These are phyloP conservation scores for Aechmea fasciata DNA, from an alignment of 176 grass and related monocot genomes.

Conservation along the genomic window DNA sequence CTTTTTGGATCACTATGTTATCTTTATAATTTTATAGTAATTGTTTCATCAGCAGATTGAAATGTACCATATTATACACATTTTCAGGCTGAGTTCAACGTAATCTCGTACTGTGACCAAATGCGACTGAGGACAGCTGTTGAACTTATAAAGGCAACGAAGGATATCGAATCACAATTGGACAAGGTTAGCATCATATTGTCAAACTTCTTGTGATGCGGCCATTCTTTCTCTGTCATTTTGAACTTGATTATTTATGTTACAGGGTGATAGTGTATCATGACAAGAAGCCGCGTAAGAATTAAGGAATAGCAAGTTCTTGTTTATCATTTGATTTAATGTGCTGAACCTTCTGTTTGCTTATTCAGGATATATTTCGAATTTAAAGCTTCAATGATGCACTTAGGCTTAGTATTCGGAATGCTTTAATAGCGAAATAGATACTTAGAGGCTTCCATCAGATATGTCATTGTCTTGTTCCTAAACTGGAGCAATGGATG, in stretches of 20 bases:
- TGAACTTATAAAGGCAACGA: slow-evolving; percentile 77
- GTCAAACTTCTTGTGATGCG: slow-evolving; percentile 6
- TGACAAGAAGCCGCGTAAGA: no score
- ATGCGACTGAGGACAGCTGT: slow-evolving; percentile 92
- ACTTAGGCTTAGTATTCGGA: not conserved
- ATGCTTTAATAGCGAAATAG: not conserved
- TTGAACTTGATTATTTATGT: not conserved
- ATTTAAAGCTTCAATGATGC: not conserved
- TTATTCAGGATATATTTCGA: not conserved
- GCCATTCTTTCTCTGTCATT: not conserved
- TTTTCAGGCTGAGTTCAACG: slow-evolving; percentile 84
- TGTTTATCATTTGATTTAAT: not conserved
- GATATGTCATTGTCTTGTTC: no score
- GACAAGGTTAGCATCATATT: slow-evolving; percentile 36
- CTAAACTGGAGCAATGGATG: no score
- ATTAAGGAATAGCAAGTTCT: not conserved
- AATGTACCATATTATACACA: not conserved
- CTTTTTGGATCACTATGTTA: not conserved
- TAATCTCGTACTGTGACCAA: slow-evolving; percentile 74
- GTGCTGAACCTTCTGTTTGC: not conserved
- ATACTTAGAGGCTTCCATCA: not conserved
- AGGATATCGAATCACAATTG: slow-evolving; percentile 83
- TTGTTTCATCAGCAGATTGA: not conserved
- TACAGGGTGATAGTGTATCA: no score
- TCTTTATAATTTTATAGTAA: not conserved